phyloP scores from a whole-genome alignment of 2,329 filamentous ascomycete species.

The Colletotrichum camelliae region DNA sequence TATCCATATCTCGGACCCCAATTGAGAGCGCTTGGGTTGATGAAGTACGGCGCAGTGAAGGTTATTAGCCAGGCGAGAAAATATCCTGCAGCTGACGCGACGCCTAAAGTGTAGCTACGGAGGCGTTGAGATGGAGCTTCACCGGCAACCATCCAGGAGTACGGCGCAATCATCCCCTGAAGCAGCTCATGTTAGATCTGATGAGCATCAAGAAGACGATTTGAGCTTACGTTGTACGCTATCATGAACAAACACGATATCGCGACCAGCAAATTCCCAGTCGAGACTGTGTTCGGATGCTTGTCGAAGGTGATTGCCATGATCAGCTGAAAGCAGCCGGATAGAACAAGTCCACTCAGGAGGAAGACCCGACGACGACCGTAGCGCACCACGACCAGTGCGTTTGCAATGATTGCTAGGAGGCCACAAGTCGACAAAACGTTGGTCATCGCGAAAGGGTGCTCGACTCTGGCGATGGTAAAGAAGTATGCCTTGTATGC shows the following conservation, averaged over 20 bases:
- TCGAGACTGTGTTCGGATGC: background rate
- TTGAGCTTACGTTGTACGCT: background rate
- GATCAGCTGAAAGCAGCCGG: background rate
- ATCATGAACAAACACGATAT: background rate
- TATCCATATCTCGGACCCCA: slow-evolving; percentile 59
- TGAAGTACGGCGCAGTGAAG: background rate
- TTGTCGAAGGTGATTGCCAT: background rate
- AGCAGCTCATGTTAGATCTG: background rate
- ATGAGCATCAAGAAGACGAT: rapidly evolving
- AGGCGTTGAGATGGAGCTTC: background rate
- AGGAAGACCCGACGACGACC: background rate
- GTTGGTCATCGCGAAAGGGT: background rate
- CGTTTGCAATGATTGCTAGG: background rate
- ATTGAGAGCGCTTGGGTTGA: slow-evolving; percentile 48
- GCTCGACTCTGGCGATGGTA: background rate
- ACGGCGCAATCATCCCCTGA: background rate
- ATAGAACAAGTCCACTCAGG: background rate
- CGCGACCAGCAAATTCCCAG: background rate
- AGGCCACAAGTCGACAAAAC: background rate
- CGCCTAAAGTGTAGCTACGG: background rate
- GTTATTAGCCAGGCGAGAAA: background rate
- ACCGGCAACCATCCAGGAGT: background rate
- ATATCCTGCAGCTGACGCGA: background rate
- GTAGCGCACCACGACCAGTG: background rate
- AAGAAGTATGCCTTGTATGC: background rate